Percentiles rank a stretch among this genome's conserved stretches.
These are phyloP conservation scores for Eutypella sp. DNA, from an alignment of 2,329 filamentous ascomycete species.

Conservation along the genomic window DNA sequence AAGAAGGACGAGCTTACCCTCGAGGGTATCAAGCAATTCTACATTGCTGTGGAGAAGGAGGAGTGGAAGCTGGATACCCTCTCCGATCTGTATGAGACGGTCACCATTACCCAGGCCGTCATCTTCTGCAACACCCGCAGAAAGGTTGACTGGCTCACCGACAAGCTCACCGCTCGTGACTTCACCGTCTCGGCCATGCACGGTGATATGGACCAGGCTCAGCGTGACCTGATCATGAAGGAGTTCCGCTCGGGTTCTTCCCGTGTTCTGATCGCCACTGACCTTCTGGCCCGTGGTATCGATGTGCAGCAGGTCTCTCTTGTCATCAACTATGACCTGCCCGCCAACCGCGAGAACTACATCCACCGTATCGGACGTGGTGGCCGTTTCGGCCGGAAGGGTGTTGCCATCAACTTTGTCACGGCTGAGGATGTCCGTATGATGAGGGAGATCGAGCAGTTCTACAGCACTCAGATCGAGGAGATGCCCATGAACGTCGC, in stretches of 20 bases:
- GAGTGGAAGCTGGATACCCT: conserved; percentile 99
- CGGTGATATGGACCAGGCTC: conserved; percentile 96
- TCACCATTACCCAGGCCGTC: conserved; percentile 98
- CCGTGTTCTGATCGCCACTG: conserved; percentile 96
- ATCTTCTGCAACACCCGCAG: conserved; percentile 99
- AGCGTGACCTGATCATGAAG: conserved; percentile 99
- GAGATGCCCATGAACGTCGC: conserved; percentile 98
- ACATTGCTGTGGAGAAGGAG: conserved; percentile 99
- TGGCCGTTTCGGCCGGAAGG: conserved; percentile 99
- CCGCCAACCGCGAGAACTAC: conserved; percentile 99
- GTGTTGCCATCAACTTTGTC: conserved; percentile 99
- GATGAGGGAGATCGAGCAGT: conserved; percentile 99
- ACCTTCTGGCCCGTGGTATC: conserved; percentile 97
- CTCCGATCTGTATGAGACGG: conserved; percentile 97
- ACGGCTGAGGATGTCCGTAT: conserved; percentile 98
- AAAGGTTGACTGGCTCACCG: conserved; percentile 99
- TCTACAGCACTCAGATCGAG: conserved; percentile 99
- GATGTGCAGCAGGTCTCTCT: conserved; percentile 99
- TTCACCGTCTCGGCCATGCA: conserved; percentile 99
- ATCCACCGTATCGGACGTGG: conserved; percentile 99
- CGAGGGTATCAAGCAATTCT: conserved; percentile 99
- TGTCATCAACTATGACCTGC: conserved; percentile 99
- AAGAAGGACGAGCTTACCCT: conserved; percentile 99
- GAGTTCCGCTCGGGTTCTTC: conserved; percentile 99
- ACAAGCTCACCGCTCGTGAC: conserved; percentile 97